Base-by-base conservation (phyloP, 2,329 filamentous ascomycete genomes). In the Penicillium decumbens region DNA sequence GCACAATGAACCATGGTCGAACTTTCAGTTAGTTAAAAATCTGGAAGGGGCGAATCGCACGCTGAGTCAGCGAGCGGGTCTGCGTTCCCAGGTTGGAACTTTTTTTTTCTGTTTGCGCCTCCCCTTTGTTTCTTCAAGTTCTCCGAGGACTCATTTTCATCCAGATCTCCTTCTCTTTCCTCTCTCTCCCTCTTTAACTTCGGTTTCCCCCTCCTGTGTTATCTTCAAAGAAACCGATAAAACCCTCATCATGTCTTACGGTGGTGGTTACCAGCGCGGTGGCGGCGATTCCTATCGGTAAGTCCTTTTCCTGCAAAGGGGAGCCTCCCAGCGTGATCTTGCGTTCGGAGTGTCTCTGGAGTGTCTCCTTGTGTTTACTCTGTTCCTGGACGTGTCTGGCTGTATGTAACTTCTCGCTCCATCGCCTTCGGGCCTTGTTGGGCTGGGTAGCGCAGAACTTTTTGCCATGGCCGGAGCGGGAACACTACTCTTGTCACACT, bases 201-300 rank as follows among this genome's bases (percentile, higher is more conserved):
- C 38, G 35, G 37, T 30, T 39, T n/a, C 43, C 41, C 37, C 15
- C 35, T 6, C 29, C 13, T 18, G 13, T 25, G 7, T 42, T 3
- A 20, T 47, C 43, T 30, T 30, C 15, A 41, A 37, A 23, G 32
- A 55, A 58, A 57, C 51, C 20, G 28, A 29, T 28, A 53, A 54
- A 53, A 63, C 10, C 50, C 47, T 55, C 66, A 80, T 66, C 68
- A 89, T 88, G 85, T 88, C 85, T 74, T 87, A 88, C 81, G 70
- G 71, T 54, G 67, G 68, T 57, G 66, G 70, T 49, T 72, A 73
- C 60, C 74, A 78, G 57, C 78, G 80, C 65, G 76, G 75, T 47
- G 77, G 79, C 47, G 77, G 79, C 67, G 77, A 79, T 69, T 79
- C 80, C 64, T 79, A 74, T 68, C 70, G 71, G 66, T 70, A 74